Evolutionary conservation across 2,329 filamentous ascomycete species (phyloP).

Genomic region (Curvularia hawaiiensis): DNA sequence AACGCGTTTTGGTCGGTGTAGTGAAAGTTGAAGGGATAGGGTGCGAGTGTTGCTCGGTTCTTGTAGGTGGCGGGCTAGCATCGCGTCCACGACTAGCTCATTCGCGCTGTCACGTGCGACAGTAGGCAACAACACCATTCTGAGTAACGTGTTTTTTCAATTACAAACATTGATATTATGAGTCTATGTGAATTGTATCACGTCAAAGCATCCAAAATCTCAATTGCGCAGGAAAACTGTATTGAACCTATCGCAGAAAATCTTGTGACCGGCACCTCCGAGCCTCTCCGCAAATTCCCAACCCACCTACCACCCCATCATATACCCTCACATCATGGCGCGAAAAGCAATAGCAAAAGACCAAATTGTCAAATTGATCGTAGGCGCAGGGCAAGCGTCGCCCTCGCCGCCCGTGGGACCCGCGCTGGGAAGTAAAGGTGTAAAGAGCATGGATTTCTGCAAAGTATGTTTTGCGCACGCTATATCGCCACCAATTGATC

Average conservation of each 20-base stretch:
- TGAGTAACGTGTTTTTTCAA: background rate
- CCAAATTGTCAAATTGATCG: conserved; percentile 90
- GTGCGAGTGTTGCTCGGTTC: conserved; percentile 5
- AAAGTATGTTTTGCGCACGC: conserved; percentile 47
- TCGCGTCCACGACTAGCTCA: conserved; percentile 18
- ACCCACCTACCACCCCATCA: conserved; percentile 4
- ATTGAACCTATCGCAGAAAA: conserved; percentile 12
- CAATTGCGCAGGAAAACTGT: background rate
- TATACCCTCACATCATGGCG: conserved; percentile 37
- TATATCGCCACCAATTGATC: background rate
- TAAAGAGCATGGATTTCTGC: conserved; percentile 99
- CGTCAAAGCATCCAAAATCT: background rate
- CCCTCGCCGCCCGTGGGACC: conserved; percentile 96
- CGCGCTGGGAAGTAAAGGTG: conserved; percentile 93
- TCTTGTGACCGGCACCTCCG: conserved; percentile 27
- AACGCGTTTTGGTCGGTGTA: background rate
- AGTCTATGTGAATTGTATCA: background rate
- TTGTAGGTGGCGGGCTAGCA: conserved; percentile 5
- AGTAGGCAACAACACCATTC: background rate
- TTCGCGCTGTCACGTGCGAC: conserved; percentile 24
- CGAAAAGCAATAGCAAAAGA: conserved; percentile 45
- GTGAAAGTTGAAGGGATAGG: background rate
- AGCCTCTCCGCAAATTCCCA: conserved; percentile 27
- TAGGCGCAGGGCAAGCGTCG: conserved; percentile 92
- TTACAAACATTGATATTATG: background rate